These are phyloP conservation scores for Huntiella savannae DNA, from an alignment of 2,329 filamentous ascomycete genomes.

Conservation along the genomic window DNA sequence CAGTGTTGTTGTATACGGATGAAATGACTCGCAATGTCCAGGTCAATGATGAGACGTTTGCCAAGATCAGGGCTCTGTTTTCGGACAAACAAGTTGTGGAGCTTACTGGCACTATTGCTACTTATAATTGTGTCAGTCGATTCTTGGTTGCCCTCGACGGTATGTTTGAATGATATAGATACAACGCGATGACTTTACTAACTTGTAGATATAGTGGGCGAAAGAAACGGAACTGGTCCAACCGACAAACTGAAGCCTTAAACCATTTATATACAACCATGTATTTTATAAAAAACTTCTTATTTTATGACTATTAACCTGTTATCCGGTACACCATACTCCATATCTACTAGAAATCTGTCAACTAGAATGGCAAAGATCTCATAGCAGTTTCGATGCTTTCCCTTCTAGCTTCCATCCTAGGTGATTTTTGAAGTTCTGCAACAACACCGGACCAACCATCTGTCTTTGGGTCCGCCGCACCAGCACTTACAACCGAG, in stretches of 20 bases:
- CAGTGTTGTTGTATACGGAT: slow-evolving; percentile 55
- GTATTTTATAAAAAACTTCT: neutral
- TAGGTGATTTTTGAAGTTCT: slow-evolving; percentile 40
- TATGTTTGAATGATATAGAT: slow-evolving; percentile 20
- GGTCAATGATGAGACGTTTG: slow-evolving; percentile 52
- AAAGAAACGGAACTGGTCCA: slow-evolving; percentile 34
- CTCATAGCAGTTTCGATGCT: slow-evolving; percentile 35
- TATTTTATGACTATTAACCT: neutral
- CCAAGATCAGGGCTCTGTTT: slow-evolving; percentile 39
- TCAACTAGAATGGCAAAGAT: neutral
- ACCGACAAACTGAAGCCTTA: slow-evolving; percentile 17
- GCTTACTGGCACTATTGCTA: slow-evolving; percentile 56
- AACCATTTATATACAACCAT: no score
- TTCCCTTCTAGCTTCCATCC: slow-evolving; percentile 34
- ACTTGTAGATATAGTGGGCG: slow-evolving; percentile 28
- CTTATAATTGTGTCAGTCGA: slow-evolving; percentile 71
- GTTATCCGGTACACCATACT: neutral
- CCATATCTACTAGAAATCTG: neutral
- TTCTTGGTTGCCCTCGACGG: slow-evolving; percentile 69
- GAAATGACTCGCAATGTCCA: slow-evolving; percentile 62
- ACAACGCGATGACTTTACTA: slow-evolving; percentile 12
- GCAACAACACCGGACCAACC: slow-evolving; percentile 46
- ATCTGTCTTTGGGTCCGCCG: slow-evolving; percentile 16
- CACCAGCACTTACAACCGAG: slow-evolving; percentile 13
- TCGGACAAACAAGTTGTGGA: slow-evolving; percentile 59